Evolutionary conservation across 148 eudicot species (phyloP).

Genomic region (Rhododendron ovatum): DNA sequence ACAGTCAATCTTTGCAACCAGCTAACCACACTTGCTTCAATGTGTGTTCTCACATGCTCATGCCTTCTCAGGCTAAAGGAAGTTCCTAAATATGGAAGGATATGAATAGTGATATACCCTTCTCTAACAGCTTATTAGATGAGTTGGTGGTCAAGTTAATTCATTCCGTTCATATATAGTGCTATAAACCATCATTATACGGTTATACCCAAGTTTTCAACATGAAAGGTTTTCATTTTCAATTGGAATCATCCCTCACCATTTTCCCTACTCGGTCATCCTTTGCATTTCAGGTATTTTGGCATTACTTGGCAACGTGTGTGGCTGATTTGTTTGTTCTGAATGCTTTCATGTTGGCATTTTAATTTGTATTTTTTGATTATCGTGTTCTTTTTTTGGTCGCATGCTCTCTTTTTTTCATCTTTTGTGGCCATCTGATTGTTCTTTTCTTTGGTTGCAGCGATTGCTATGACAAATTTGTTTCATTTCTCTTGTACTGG

Average conservation of each 20-base stretch:
- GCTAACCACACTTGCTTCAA: background rate
- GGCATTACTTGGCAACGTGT: background rate
- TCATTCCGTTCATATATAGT: background rate
- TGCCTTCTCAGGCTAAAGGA: background rate
- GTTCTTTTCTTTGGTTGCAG: conserved; percentile 39
- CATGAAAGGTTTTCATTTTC: background rate
- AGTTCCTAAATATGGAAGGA: background rate
- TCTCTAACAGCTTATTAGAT: background rate
- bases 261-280: background rate
- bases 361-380: background rate
- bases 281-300: background rate
- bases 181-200: background rate
- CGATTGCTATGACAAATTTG: conserved; percentile 72
- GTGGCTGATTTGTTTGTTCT: background rate
- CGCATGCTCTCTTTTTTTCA: background rate
- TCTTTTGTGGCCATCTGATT: background rate
- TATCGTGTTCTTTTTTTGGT: background rate
- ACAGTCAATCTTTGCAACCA: background rate
- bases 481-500: conserved; percentile 89
- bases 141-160: background rate
- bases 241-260: background rate
- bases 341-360: background rate
- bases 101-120: background rate
- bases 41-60: background rate
- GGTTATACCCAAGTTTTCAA: background rate